Evolutionary conservation across 2,329 filamentous ascomycete species (phyloP), one percentile per base, ranked within the genome.

Genomic region (Helminthosporium solani): DNA sequence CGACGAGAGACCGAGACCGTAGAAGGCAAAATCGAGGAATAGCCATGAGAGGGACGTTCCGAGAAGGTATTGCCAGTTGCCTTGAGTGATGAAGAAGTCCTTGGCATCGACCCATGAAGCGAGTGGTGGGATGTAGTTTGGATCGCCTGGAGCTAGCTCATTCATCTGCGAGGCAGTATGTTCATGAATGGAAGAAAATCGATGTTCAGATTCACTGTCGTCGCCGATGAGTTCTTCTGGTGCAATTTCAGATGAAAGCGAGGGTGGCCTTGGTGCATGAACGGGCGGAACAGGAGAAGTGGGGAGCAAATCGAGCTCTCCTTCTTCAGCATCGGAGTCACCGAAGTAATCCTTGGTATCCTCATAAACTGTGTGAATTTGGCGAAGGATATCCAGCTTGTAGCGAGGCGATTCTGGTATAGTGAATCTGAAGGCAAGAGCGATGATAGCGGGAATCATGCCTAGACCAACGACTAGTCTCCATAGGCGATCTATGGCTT

Each of bases 91-190:
- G 44, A 71, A 68, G 47, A 63, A 70, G 7, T 59, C 40, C 42
- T 62, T 64, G 28, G 66, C 58, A 33, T 70, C 66, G 7, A 41
- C 28, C 54, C 57, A 58, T 1, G 65, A 68, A 14, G 64, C 64
- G 6, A 67, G 57, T 11, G 64, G 64, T 47, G 61, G 69, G 56
- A 75, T 75, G 42, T 78, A 74, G 54, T 75, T 79, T 49, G 79
- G 79, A 28, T 67, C 63, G 4, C 57, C 58, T 3, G 61, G 60
- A 16, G 56, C 49, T 31, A 61, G 40, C 14, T 58, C 46, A 8
- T 46, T 23, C 5, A 44, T 25, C 7, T 42, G 36, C 2, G 46
- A 42, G 5, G 40, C 27, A 14, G 43, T 36, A 16, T 42, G 50
- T 28, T 46, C 42, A 7, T 49, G 46, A 2, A 40, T 42, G 8